phyloP scores from a whole-genome alignment of 2,329 filamentous ascomycete species.

The Cordyceps militaris region DNA sequence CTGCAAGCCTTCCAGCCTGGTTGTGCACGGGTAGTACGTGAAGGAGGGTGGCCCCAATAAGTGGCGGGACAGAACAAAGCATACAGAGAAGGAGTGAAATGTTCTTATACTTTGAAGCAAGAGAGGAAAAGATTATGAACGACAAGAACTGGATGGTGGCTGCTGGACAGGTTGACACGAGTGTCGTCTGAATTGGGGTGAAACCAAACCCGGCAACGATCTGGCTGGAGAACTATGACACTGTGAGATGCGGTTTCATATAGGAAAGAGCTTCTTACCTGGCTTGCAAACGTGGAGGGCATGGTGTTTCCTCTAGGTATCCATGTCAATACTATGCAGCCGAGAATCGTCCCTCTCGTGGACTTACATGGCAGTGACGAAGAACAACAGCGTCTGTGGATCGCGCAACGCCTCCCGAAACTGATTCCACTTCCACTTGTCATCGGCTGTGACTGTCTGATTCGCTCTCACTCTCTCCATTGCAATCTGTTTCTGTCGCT shows the following conservation, averaged over 20 bases:
- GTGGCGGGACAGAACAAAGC: background rate
- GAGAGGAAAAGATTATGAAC: background rate
- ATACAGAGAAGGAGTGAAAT: background rate
- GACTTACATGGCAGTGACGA: conserved; percentile 2
- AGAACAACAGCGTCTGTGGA: conserved; percentile 1
- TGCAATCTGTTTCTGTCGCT: conserved; percentile 15
- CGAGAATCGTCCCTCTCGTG: background rate
- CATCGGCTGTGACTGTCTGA: conserved; percentile 12
- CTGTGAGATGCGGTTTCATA: background rate
- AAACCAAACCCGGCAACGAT: conserved; percentile 4
- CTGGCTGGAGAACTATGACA: background rate
- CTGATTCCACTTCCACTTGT: conserved; percentile 14
- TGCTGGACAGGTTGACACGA: background rate
- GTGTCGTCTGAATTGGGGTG: background rate
- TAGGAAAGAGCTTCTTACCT: background rate
- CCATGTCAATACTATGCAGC: background rate
- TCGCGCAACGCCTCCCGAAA: conserved; percentile 13
- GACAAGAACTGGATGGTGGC: conserved; percentile 5
- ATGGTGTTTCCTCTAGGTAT: background rate
- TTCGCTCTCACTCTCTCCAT: conserved; percentile 7
- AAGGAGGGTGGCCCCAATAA: background rate
- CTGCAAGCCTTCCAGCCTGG: background rate
- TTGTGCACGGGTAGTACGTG: background rate
- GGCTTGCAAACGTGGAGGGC: conserved; percentile 1
- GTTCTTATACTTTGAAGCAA: conserved; percentile 1